A percentile compares a stretch with the other conserved stretches of the same genome.
Conservation (phyloP, 805 yeast species). For the Schizosaccharomyces osmophilus region DNA sequence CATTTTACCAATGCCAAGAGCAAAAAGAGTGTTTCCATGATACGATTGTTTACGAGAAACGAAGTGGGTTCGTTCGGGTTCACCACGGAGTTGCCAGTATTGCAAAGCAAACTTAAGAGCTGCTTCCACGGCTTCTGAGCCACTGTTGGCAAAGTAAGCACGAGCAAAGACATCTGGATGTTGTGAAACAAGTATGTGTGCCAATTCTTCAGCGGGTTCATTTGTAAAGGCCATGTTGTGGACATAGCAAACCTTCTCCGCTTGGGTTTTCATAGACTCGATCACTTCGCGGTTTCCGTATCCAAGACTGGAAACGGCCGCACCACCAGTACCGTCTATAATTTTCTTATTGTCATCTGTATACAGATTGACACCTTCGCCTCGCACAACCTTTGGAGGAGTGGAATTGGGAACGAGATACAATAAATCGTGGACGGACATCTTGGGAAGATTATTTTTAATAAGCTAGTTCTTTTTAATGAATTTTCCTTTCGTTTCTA, state of each 20-base stretch:
- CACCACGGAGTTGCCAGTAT: slow-evolving; percentile 22
- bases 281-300: slow-evolving; percentile 20
- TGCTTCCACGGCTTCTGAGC: slow-evolving; percentile 41
- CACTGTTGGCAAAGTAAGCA: slow-evolving; percentile 29
- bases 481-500: no score
- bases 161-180: slow-evolving; percentile 1
- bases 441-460: no score
- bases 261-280: slow-evolving; percentile 18
- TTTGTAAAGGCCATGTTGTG: slow-evolving; percentile 16
- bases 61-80: slow-evolving; percentile 18
- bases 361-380: neutral
- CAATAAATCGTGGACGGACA: neutral
- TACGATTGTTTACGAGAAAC: slow-evolving; percentile 23
- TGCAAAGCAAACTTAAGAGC: slow-evolving; percentile 33
- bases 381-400: neutral
- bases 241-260: slow-evolving; percentile 17
- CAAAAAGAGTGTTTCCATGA: slow-evolving; percentile 27
- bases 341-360: slow-evolving; percentile 7
- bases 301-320: slow-evolving; percentile 27
- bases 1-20: slow-evolving; percentile 19
- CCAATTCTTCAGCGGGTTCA: slow-evolving; percentile 20
- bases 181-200: slow-evolving; percentile 6
- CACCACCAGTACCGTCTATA: slow-evolving; percentile 26
- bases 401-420: neutral
- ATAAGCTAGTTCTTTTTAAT: no score